Evolutionary conservation across 2,329 filamentous ascomycete genomes (phyloP), one percentile per base, ranked within the genome.

Genomic region (Cercospora zeina): DNA sequence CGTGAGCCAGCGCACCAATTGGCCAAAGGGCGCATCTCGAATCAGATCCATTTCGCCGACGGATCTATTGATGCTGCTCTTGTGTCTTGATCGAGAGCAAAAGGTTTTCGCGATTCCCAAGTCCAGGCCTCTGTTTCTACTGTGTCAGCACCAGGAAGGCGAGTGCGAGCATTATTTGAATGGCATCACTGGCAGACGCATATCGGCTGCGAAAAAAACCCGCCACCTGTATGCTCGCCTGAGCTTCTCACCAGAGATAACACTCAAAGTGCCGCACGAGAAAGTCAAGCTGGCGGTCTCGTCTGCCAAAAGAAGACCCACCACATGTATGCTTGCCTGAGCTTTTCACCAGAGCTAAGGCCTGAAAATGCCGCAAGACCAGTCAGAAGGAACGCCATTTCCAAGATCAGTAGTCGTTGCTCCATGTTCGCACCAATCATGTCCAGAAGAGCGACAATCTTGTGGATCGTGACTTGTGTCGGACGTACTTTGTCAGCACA

Each of bases 1-100:
- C 2, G 84, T 84, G 58, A 81, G 54, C 67, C 78, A 83, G 67
- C 85, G 80, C 66, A 87, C 78, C 54, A 86, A 67, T 67, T 87
- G 84, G 67, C 85, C 85, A 65, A 86, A 68, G 30, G 85, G 80
- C 62, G 85, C 80, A 61, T 87, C 85, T 71, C 84, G 77, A 61
- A 87, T 75, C 4, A 81, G 64, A 10, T 59, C 56, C 42, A 45
- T 56, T 19, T 19, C 19, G 13, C 16, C 19, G 13, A 21, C 11
- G 11, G 1, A 8, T 2, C 5, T 27, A 16, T 14, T 21, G 7
- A 19, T 24, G 5, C 4, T 16, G 6, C 16, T 7, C 1, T 24
- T n/a, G 3, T n/a, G 27, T 51, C 24, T 27, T 13, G 19, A 13
- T 19, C 21, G 14, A 31, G 30, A 31, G 30, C 30, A 31, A 5